Base-by-base conservation (phyloP, 805 yeast species). In the Candida multigemmis region DNA sequence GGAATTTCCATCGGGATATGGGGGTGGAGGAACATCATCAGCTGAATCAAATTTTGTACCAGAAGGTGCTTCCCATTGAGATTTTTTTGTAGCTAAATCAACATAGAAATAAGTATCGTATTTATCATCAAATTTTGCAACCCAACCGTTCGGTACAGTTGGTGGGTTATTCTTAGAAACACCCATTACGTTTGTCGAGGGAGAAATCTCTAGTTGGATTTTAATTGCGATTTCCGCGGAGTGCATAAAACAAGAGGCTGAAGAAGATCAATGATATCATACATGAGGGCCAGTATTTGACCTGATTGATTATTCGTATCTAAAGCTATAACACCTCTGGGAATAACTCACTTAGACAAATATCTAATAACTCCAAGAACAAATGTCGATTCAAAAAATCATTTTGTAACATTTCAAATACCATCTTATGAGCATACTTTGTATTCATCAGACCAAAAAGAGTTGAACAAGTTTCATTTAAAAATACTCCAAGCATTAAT, bases 11-110 rank as follows among this genome's bases (percentile, higher is more conserved):
- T n/a, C n/a, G n/a, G n/a, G n/a, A 43, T 46, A 50, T n/a, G 65
- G 53, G 2, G 72, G 71, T 6, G 77, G 76, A 2, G 63, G 60
- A 3, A 43, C 50, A 6, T 41, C 53, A 4, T 32, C 41, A 7
- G 34, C 30, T 3, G 13, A 23, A 12, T 19, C 25, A 46, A 69
- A 68, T 2, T 39, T 47, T 0, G 83, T 71, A 2, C 51, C 49
- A 18, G 19, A 32, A 10, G 96, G 96, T 9, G 76, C 73, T 28
- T 83, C 94, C 97, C 97, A 89, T 51, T 86, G 96, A 0, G 95
- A 83, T 38, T 72, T 60, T 33, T 81, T 78, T 9, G 83, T 71
- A 10, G 63, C 44, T 37, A 81, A 55, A 41, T 85, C 64, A n/a
- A 89, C 94, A 44, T 76, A 89, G 50, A 77, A 89, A 76, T 77